Conservation (phyloP, 2,329 filamentous ascomycete species). For the Pestalotiopsis sp. region DNA sequence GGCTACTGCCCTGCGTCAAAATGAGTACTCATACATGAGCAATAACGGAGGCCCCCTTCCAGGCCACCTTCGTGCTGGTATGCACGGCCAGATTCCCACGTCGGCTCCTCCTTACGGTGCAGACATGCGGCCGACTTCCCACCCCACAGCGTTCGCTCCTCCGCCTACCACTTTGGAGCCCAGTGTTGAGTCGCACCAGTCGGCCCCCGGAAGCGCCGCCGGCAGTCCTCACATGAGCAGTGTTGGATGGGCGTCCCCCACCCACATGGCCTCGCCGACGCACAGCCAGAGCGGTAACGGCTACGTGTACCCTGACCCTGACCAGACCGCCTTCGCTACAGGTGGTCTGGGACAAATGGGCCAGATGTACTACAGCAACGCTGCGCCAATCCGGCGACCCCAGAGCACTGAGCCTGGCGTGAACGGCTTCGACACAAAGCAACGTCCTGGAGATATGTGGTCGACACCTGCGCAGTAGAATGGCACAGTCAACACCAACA, state of each 20-base stretch:
- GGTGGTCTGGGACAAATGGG: constrained; percentile 62
- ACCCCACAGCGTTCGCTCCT: constrained; percentile 81
- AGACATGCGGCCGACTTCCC: constrained; percentile 75
- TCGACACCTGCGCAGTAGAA: constrained; percentile 12
- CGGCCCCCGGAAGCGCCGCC: constrained; percentile 67
- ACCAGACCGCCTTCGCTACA: constrained; percentile 65
- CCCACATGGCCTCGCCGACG: constrained; percentile 72
- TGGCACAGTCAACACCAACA: neutral
- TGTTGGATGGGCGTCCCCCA: constrained; percentile 85
- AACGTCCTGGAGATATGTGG: constrained; percentile 59
- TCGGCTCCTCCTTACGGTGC: constrained; percentile 67
- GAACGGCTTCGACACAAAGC: constrained; percentile 65
- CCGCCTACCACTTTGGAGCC: constrained; percentile 86
- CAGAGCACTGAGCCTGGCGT: constrained; percentile 71
- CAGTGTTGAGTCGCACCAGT: constrained; percentile 75
- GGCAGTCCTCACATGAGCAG: constrained; percentile 85
- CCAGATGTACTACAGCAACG: constrained; percentile 74
- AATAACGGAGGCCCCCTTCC: constrained; percentile 79
- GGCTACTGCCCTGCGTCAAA: constrained; percentile 69
- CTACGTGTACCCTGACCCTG: constrained; percentile 84
- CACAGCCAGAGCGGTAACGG: constrained; percentile 62
- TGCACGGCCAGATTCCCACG: constrained; percentile 68
- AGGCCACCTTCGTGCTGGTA: constrained; percentile 77
- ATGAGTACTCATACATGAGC: constrained; percentile 77
- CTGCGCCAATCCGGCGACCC: constrained; percentile 66